Conservation (phyloP, 2,329 filamentous ascomycete species). For the Periconia sp. region DNA sequence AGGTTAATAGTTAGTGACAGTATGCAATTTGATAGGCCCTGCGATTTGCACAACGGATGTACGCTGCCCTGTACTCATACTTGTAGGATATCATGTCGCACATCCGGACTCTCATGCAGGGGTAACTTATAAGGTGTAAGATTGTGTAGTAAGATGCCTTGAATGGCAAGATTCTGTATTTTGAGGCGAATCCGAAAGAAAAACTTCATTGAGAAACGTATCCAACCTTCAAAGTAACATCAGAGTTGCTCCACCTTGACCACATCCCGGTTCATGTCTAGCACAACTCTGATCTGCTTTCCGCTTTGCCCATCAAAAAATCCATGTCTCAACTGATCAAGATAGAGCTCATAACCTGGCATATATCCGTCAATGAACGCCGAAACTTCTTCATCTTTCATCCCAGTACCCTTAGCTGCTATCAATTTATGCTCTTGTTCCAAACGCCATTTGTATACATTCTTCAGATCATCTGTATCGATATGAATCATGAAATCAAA, state of each 20-base stretch:
- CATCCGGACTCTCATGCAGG: no score
- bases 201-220: no score
- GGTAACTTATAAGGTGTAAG: no score
- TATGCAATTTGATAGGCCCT: no score
- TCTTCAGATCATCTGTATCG: slow-evolving; percentile 74
- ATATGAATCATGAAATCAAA: slow-evolving; percentile 70
- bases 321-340: slow-evolving; percentile 55
- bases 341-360: slow-evolving; percentile 64
- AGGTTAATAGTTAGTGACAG: no score
- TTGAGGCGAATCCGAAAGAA: no score
- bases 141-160: no score
- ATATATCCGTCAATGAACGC: slow-evolving; percentile 72
- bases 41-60: no score
- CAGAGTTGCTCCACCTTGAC: slow-evolving; percentile 42
- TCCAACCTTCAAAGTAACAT: not conserved
- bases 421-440: slow-evolving; percentile 80
- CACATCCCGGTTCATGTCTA: slow-evolving; percentile 55
- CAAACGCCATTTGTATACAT: slow-evolving; percentile 83
- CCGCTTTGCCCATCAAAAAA: slow-evolving; percentile 52
- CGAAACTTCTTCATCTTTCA: slow-evolving; percentile 81
- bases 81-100: no score
- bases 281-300: slow-evolving; percentile 58
- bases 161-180: no score
- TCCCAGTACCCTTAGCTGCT: slow-evolving; percentile 71
- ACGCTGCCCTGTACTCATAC: no score